These are phyloP conservation scores for Yamadazyma taylorii DNA, from an alignment of 1,139 yeast genomes.

Conservation along the genomic window DNA sequence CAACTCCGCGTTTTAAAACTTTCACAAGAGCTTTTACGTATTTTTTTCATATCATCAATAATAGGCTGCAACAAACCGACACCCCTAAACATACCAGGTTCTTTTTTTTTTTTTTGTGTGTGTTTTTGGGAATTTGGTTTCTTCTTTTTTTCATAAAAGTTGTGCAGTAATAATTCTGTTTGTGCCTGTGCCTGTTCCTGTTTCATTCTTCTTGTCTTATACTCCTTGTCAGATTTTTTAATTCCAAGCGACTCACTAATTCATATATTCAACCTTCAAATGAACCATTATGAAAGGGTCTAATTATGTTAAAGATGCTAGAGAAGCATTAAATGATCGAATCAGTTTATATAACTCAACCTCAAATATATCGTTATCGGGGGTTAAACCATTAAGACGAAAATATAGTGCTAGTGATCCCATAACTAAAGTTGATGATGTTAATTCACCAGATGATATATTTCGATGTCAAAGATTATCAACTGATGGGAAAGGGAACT, in stretches of 20 bases:
- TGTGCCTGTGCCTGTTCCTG: no score
- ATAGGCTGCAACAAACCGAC: background rate
- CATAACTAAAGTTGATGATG: constrained; percentile 17
- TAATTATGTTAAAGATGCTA: constrained; percentile 22
- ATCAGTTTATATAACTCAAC: constrained; percentile 30
- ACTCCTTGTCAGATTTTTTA: no score
- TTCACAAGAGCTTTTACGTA: constrained; percentile 8
- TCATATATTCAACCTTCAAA: no score
- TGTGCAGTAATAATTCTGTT: no score
- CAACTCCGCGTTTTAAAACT: constrained; percentile 10
- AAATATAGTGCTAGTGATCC: constrained; percentile 21
- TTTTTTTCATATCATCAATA: background rate
- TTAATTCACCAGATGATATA: constrained; percentile 10
- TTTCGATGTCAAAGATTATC: constrained; percentile 34
- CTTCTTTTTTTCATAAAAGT: no score
- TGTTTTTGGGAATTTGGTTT: no score
- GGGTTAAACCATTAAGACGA: constrained; percentile 30
- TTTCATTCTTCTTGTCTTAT: no score
- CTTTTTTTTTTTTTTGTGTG: no score
- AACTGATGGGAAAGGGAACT: constrained; percentile 49
- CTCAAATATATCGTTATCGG: constrained; percentile 26
- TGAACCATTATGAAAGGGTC: constrained; percentile 20
- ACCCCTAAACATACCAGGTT: no score
- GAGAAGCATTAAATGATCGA: constrained; percentile 33
- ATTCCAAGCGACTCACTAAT: no score